Conservation (phyloP, 495 filamentous ascomycete species). For the Wilcoxina mikolae region DNA sequence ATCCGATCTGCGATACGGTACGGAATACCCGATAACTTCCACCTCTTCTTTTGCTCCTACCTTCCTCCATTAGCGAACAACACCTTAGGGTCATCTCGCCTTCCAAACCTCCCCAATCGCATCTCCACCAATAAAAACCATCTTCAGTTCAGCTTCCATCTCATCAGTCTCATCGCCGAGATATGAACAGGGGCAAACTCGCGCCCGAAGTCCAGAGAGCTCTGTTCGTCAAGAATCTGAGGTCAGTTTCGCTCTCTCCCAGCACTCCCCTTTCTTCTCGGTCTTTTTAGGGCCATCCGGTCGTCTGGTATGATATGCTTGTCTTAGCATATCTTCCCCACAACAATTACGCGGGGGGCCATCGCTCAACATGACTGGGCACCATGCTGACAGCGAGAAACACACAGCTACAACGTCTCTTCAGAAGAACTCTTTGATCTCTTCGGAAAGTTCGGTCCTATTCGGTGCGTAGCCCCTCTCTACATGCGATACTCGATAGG, state of each 20-base stretch:
- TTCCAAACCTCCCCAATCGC: background rate
- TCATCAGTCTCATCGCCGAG: constrained; percentile 28
- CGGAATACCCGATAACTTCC: background rate
- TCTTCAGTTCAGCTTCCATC: background rate
- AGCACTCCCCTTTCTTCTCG: background rate
- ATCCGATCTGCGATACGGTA: background rate
- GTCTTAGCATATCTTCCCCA: background rate
- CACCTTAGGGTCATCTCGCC: background rate
- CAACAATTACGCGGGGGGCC: background rate
- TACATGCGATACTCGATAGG: constrained; percentile 2
- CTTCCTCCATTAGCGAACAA: background rate
- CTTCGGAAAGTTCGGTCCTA: constrained; percentile 85
- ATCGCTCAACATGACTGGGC: too few relatives aligned
- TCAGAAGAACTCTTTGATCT: constrained; percentile 88
- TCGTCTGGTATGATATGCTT: background rate
- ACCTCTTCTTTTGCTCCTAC: background rate
- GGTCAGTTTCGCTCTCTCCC: constrained; percentile 38
- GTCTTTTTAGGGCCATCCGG: background rate
- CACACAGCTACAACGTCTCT: constrained; percentile 76
- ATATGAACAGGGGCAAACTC: constrained; percentile 77
- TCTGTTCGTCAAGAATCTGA: constrained; percentile 97
- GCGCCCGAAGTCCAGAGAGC: constrained; percentile 86
- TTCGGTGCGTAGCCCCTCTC: constrained; percentile 47
- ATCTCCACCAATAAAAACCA: background rate
- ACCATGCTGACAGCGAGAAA: too few relatives aligned